Conservation (phyloP, 345 rosid species). For the Gossypium longicalyx region DNA sequence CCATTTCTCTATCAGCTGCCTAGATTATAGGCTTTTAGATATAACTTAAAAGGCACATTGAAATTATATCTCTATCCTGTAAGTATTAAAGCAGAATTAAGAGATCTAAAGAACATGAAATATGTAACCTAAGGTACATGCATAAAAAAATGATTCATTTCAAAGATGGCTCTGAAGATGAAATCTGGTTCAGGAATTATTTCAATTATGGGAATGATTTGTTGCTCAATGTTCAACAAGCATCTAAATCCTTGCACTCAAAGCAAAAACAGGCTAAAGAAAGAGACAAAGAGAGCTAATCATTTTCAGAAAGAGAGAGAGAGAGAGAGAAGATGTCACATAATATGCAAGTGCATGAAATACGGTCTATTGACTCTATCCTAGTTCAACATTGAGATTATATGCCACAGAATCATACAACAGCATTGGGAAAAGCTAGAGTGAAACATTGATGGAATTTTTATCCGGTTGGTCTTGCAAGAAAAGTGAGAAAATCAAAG, state of each 20-base stretch:
- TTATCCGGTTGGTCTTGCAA: constrained; percentile 2
- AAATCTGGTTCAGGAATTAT: not conserved
- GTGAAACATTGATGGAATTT: not conserved
- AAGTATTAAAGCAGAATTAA: not conserved
- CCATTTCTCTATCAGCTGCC: not conserved
- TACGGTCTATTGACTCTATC: not conserved
- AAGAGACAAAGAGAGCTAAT: not conserved
- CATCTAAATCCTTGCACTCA: not conserved
- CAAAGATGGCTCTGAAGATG: not conserved
- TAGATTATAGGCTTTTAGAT: too few relatives aligned
- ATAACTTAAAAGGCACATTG: not conserved
- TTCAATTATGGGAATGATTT: not conserved
- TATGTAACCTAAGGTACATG: not conserved
- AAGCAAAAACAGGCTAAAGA: not conserved
- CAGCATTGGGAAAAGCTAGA: constrained; percentile 1
- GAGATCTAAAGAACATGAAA: not conserved
- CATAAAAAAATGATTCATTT: not conserved
- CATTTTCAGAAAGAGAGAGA: not conserved
- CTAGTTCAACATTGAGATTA: not conserved
- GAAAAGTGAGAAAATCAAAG: constrained; percentile 20
- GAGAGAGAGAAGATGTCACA: too few relatives aligned
- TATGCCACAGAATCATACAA: constrained; percentile 6
- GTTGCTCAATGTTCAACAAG: not conserved
- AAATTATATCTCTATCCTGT: not conserved
- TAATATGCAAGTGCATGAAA: not conserved